A percentile compares a stretch with the other conserved stretches of the same genome.
Evolutionary conservation across 352 stramenopile species (phyloP).

Genomic region (Thraustochytrium sp.): DNA sequence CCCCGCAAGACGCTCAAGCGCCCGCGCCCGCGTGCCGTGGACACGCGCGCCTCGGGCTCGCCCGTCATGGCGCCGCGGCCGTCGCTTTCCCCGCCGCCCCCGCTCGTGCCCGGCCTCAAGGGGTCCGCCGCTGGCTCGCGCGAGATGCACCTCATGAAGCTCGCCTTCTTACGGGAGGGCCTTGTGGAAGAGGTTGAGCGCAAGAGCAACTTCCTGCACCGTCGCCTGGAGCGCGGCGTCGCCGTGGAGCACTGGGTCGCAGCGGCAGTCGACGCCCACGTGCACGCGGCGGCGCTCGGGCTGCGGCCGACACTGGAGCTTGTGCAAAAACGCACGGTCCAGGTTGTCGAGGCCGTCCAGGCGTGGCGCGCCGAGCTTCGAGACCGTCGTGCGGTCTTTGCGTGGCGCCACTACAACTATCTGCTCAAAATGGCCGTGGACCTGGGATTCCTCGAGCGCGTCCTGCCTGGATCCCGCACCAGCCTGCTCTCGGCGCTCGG

Average conservation of each 20-base stretch:
- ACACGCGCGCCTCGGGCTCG: background rate
- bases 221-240: background rate
- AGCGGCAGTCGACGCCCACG: constrained; percentile 3
- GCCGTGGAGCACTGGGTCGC: background rate
- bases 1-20: background rate
- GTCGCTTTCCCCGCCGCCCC: background rate
- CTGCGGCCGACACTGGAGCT: background rate
- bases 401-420: constrained; percentile 29
- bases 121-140: background rate
- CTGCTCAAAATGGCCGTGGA: constrained; percentile 19
- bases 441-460: background rate
- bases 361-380: background rate
- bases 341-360: constrained; percentile 28
- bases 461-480: background rate
- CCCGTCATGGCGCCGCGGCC: background rate
- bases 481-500: background rate
- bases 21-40: background rate
- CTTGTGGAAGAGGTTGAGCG: constrained; percentile 7
- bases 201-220: background rate
- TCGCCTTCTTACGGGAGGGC: constrained; percentile 12
- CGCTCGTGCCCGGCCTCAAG: background rate
- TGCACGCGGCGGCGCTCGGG: background rate
- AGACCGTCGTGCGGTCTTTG: background rate
- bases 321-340: background rate
- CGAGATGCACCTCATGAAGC: constrained; percentile 30